These are phyloP conservation scores for Cucumis cinereus DNA, from an alignment of 306 rosid species.

Conservation along the genomic window DNA sequence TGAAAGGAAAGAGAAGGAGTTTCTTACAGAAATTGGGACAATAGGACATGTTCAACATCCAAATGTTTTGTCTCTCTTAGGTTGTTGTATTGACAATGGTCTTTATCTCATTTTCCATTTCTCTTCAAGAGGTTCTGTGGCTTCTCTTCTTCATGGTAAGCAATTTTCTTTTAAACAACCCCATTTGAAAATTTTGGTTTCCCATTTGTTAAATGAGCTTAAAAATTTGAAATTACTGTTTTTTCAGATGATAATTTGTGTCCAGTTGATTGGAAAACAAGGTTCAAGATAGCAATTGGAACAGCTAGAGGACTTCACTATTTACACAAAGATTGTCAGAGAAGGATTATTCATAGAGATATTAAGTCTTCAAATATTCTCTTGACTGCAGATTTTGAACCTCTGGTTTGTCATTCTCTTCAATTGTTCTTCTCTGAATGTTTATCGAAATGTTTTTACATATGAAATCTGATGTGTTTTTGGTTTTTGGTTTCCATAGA, in stretches of 20 bases:
- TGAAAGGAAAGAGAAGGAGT: conserved; percentile 85
- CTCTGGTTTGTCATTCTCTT: conserved; percentile 32
- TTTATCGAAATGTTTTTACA: background rate
- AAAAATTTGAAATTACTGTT: background rate
- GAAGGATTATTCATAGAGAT: conserved; percentile 84
- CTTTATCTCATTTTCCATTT: conserved; percentile 70
- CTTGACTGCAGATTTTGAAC: conserved; percentile 61
- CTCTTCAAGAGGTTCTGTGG: conserved; percentile 71
- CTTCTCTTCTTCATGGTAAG: conserved; percentile 82
- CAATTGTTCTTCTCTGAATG: background rate
- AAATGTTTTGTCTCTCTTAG: conserved; percentile 64
- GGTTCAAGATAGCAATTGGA: conserved; percentile 69
- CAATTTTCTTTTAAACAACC: background rate
- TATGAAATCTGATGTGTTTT: background rate
- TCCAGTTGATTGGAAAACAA: conserved; percentile 76
- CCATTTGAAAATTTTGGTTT: background rate
- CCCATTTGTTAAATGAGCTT: background rate
- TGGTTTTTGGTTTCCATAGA: conserved; percentile 22
- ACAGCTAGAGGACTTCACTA: conserved; percentile 76
- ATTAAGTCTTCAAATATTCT: conserved; percentile 75
- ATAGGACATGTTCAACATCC: conserved; percentile 73
- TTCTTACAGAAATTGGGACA: conserved; percentile 85
- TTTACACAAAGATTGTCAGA: conserved; percentile 84
- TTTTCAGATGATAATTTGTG: conserved; percentile 46
- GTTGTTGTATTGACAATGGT: conserved; percentile 80